A percentile compares a stretch with the other conserved stretches of the same genome.
phyloP scores from a whole-genome alignment of 1,284 basidiomycete genomes.

The Apiotrichum mycotoxinovorans region DNA sequence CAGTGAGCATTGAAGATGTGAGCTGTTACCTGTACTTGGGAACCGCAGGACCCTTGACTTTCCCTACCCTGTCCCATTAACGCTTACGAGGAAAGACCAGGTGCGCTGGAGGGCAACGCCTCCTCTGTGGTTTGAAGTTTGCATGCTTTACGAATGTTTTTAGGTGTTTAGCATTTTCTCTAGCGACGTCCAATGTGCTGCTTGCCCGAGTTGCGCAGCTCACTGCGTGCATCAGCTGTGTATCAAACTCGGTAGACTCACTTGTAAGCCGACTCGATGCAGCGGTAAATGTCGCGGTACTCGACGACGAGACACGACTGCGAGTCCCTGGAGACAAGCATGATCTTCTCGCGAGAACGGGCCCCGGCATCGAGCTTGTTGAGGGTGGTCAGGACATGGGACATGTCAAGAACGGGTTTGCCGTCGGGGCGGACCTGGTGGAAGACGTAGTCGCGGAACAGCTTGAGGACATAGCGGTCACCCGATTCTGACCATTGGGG shows the following conservation, averaged over 20 bases:
- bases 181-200: constrained; percentile 1
- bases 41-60: too few relatives aligned
- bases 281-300: constrained; percentile 86
- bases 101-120: too few relatives aligned
- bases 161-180: constrained; percentile 1
- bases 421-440: constrained; percentile 92
- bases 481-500: constrained; percentile 97
- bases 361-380: constrained; percentile 59
- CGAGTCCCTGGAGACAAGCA: constrained; percentile 78
- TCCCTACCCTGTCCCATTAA: too few relatives aligned
- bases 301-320: constrained; percentile 94
- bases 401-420: constrained; percentile 82
- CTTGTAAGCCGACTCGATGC: constrained; percentile 74
- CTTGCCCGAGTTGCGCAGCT: constrained; percentile 14
- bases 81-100: too few relatives aligned
- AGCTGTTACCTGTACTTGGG: too few relatives aligned
- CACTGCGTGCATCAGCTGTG: constrained; percentile 1
- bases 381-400: constrained; percentile 82
- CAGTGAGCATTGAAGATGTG: too few relatives aligned
- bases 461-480: constrained; percentile 94
- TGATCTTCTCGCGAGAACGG: constrained; percentile 82
- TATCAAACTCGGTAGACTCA: constrained; percentile 31
- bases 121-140: neutral
- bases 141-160: constrained; percentile 14
- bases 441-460: constrained; percentile 98